These are phyloP conservation scores for Aphanoascus verrucosus DNA, from an alignment of 2,329 filamentous ascomycete species.

Conservation along the genomic window DNA sequence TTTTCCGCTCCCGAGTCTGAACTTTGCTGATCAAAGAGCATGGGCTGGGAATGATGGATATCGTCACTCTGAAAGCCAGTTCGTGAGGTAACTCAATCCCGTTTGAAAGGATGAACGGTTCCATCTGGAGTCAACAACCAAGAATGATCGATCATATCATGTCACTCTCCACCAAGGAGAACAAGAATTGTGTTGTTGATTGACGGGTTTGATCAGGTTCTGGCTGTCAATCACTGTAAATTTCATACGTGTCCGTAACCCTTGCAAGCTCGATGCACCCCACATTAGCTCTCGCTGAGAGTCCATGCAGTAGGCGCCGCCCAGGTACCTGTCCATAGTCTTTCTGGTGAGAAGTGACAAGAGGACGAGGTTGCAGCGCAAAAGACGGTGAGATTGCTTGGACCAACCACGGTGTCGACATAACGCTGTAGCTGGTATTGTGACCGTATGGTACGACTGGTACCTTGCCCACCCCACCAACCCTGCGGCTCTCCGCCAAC, in stretches of 20 bases:
- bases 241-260: neutral
- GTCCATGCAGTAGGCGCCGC: neutral
- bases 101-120: too few species aligned
- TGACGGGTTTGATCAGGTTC: too few species aligned
- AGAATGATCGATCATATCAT: too few species aligned
- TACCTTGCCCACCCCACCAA: neutral
- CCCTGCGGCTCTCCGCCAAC: neutral
- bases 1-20: neutral
- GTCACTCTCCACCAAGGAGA: too few species aligned
- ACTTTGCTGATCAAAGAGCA: neutral
- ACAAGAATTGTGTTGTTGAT: too few species aligned
- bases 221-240: neutral
- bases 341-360: conserved; percentile 3
- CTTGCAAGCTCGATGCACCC: conserved; percentile 5
- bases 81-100: too few species aligned
- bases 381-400: conserved; percentile 14
- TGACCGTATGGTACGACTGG: neutral
- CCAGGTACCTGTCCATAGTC: conserved; percentile 2
- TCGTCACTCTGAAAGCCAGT: too few species aligned
- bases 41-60: neutral
- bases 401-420: conserved; percentile 3
- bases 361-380: neutral
- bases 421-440: neutral
- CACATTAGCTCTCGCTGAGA: conserved; percentile 1
- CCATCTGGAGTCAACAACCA: too few species aligned